Conservation (phyloP, 371 early-diverging fungal species). For the Homolaphlyctis polyrhiza region DNA sequence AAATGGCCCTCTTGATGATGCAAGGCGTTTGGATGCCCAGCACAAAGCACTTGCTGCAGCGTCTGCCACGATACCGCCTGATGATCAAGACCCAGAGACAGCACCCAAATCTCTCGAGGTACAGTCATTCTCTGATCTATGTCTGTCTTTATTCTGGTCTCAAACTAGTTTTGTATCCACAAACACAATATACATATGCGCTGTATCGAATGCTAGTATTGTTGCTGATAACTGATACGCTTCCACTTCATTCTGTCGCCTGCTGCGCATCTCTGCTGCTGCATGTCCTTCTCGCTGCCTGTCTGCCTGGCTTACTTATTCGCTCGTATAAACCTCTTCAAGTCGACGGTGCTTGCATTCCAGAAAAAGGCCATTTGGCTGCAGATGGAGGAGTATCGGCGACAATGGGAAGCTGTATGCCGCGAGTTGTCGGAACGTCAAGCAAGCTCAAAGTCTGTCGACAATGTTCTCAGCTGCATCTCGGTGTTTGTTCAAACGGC, state of each 20-base stretch:
- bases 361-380: constrained; percentile 80
- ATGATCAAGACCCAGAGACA: no score
- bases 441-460: constrained; percentile 4
- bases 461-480: constrained; percentile 4
- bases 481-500: constrained; percentile 9
- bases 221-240: neutral
- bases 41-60: no score
- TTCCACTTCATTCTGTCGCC: neutral
- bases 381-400: constrained; percentile 79
- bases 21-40: no score
- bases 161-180: neutral
- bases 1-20: no score
- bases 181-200: neutral
- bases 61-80: no score
- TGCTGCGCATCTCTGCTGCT: neutral
- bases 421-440: constrained; percentile 17
- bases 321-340: no score
- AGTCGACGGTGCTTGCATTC: constrained; percentile 40
- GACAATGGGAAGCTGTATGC: constrained; percentile 42
- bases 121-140: no score
- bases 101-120: no score
- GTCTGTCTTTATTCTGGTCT: no score
- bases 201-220: neutral
- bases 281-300: neutral
- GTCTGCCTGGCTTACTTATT: constrained; percentile 1